Evolutionary conservation across 2,329 filamentous ascomycete genomes (phyloP).

Genomic region (Pseudocercospora ulei): DNA sequence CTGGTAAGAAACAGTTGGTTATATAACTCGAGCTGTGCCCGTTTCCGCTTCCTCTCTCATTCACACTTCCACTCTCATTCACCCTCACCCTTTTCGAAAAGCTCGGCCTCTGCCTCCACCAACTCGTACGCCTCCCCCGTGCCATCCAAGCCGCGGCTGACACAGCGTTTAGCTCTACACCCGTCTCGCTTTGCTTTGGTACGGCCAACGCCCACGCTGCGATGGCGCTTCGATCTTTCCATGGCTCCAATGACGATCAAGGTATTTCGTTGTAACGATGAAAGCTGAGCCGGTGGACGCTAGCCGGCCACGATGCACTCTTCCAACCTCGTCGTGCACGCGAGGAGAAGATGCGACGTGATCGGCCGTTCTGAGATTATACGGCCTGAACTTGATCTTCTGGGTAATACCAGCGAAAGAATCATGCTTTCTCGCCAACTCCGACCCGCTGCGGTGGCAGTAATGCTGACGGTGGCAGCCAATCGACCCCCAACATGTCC

Average conservation of each 20-base stretch:
- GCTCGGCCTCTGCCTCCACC: slow-evolving; percentile 5
- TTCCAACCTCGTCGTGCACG: slow-evolving; percentile 16
- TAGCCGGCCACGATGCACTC: slow-evolving; percentile 13
- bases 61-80: no score
- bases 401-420: slow-evolving; percentile 99
- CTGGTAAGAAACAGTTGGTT: no score
- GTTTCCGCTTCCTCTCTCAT: no score
- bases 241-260: slow-evolving; percentile 20
- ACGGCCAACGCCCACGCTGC: slow-evolving; percentile 11
- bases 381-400: slow-evolving; percentile 93
- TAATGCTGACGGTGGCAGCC: slow-evolving; percentile 8
- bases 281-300: slow-evolving; percentile 24
- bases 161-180: not conserved
- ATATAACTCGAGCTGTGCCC: no score
- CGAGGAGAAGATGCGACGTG: slow-evolving; percentile 21
- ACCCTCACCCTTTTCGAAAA: no score
- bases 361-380: slow-evolving; percentile 63
- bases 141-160: slow-evolving; percentile 2
- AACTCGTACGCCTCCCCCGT: slow-evolving; percentile 5
- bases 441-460: slow-evolving; percentile 34
- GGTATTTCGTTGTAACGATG: slow-evolving; percentile 22
- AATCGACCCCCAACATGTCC: slow-evolving; percentile 54
- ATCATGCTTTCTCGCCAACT: slow-evolving; percentile 60
- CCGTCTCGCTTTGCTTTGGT: not conserved
- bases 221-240: slow-evolving; percentile 18